A percentile compares a stretch with the other conserved stretches of the same genome.
Evolutionary conservation across 495 filamentous ascomycete genomes (phyloP).

Genomic region (Annulohypoxylon nitens): DNA sequence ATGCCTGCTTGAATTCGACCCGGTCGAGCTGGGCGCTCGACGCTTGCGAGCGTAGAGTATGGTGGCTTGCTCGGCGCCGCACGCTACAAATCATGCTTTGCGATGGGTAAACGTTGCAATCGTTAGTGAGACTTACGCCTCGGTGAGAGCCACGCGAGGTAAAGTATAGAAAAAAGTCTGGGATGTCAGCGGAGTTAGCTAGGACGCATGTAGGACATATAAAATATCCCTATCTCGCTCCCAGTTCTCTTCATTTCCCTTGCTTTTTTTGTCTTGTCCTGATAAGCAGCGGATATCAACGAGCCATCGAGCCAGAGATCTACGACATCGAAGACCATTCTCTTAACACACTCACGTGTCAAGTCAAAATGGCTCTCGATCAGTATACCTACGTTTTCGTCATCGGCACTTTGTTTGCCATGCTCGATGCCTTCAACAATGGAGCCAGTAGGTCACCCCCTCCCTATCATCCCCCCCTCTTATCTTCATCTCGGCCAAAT

Average conservation of each 20-base stretch:
- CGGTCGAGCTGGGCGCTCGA: conserved; percentile 8
- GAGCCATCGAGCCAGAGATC: conserved; percentile 22
- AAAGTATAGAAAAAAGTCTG: not conserved
- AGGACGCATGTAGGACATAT: conserved; percentile 27
- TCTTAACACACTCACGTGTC: conserved; percentile 12
- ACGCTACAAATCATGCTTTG: conserved; percentile 32
- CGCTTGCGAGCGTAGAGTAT: conserved; percentile 7
- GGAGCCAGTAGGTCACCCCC: conserved; percentile 66
- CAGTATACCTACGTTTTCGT: conserved; percentile 72
- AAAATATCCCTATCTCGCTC: conserved; percentile 34
- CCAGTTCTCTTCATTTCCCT: conserved; percentile 1
- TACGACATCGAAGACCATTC: conserved; percentile 15
- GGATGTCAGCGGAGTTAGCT: conserved; percentile 16
- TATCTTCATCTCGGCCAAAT: conserved; percentile 1
- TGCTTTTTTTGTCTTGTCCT: conserved; percentile 12
- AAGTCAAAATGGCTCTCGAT: conserved; percentile 64
- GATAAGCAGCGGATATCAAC: conserved; percentile 26
- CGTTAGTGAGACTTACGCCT: conserved; percentile 16
- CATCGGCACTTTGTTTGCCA: conserved; percentile 75
- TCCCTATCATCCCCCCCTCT: not conserved
- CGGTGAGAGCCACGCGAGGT: conserved; percentile 37
- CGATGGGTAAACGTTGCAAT: conserved; percentile 18
- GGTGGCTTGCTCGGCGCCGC: conserved; percentile 23
- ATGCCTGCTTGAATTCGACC: conserved; percentile 14
- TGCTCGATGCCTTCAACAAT: conserved; percentile 76